Evolutionary conservation across 257 asterid genomes (phyloP).

Genomic region (Ballota nigra): DNA sequence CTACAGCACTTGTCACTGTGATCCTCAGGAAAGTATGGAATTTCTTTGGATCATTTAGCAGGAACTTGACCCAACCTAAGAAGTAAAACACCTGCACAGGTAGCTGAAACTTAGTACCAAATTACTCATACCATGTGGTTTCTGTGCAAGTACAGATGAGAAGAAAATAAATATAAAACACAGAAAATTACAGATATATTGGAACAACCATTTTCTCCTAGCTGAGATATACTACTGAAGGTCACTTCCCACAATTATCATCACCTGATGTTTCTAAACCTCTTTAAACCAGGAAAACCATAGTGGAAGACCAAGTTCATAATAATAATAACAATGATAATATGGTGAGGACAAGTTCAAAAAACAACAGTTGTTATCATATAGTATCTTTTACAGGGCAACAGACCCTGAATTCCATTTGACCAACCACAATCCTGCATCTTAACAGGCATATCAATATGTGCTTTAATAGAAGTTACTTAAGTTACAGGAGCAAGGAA

Average conservation of each 20-base stretch:
- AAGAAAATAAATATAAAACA: background rate
- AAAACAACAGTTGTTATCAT: background rate
- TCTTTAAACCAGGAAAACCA: no score
- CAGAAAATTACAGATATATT: background rate
- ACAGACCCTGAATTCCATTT: slow-evolving; percentile 11
- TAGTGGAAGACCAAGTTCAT: background rate
- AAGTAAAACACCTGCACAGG: slow-evolving; percentile 86
- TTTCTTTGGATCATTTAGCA: slow-evolving; percentile 79
- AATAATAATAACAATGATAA: background rate
- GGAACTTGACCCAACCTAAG: slow-evolving; percentile 90
- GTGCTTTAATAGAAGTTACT: background rate
- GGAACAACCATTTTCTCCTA: background rate
- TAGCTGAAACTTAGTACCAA: slow-evolving; percentile 25
- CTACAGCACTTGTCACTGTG: slow-evolving; percentile 78
- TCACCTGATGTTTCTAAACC: no score
- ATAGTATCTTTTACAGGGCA: slow-evolving; percentile 9
- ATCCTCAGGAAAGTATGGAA: slow-evolving; percentile 83
- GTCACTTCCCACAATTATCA: no score
- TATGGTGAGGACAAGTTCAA: background rate
- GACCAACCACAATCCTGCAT: slow-evolving; percentile 3
- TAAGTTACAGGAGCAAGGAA: background rate
- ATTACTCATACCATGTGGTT: background rate
- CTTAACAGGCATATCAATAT: background rate
- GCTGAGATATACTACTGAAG: no score
- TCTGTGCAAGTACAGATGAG: slow-evolving; percentile 9